A percentile compares a stretch with the other conserved stretches of the same genome.
Evolutionary conservation across 2,329 filamentous ascomycete genomes (phyloP).

Genomic region (Diplocarpon mali): DNA sequence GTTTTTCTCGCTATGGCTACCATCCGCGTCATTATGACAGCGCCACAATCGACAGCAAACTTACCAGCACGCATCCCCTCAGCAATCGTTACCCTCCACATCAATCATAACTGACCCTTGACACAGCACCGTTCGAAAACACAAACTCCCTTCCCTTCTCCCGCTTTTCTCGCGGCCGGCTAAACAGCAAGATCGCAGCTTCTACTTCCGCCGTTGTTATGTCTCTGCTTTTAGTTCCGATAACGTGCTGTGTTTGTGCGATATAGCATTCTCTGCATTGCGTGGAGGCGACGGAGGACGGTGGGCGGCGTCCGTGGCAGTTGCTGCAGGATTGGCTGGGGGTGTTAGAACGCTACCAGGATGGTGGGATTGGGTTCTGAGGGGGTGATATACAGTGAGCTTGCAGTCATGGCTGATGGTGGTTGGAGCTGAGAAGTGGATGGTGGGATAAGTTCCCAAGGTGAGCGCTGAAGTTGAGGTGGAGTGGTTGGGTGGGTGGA

Average conservation of each 20-base stretch:
- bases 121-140: neutral
- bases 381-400: no score
- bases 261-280: neutral
- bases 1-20: no score
- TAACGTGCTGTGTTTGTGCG: neutral
- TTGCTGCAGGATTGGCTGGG: neutral
- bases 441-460: no score
- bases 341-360: neutral
- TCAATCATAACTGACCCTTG: neutral
- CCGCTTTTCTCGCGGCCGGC: neutral
- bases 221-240: neutral
- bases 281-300: neutral
- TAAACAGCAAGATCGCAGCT: neutral
- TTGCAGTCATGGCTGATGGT: neutral
- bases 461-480: no score
- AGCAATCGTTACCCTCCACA: neutral
- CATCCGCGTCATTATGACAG: no score
- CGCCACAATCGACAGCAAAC: no score
- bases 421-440: neutral
- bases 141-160: neutral
- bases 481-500: no score
- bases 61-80: no score
- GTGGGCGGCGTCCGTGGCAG: neutral
- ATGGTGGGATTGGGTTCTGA: neutral
- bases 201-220: neutral